Evolutionary conservation across 1,284 basidiomycete genomes (phyloP).

Genomic region (Ceratobasidium sp.): DNA sequence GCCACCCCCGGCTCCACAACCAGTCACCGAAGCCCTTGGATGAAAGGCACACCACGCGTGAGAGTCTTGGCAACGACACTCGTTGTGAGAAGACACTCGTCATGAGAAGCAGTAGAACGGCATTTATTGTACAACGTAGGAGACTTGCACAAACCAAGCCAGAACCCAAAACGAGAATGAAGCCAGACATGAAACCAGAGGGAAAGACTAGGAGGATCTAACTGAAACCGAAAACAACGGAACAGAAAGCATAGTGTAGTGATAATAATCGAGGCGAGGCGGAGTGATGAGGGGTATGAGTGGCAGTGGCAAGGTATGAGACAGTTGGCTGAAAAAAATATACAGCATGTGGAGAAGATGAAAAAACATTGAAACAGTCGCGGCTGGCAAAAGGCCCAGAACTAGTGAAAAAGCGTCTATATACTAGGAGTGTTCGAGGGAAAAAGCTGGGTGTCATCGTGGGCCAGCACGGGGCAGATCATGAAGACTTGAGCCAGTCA

Average conservation of each 20-base stretch:
- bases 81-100: background rate
- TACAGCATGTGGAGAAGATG: conserved; percentile 18
- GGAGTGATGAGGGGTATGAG: conserved; percentile 8
- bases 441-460: background rate
- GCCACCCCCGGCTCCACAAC: too few species aligned
- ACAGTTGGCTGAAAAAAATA: conserved; percentile 30
- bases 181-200: background rate
- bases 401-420: conserved; percentile 20
- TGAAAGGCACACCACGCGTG: too few species aligned
- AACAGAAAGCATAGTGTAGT: conserved; percentile 11
- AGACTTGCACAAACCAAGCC: background rate
- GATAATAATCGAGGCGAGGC: background rate
- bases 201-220: background rate
- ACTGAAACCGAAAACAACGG: background rate
- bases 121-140: conserved; percentile 2
- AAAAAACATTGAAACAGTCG: conserved; percentile 5
- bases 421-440: conserved; percentile 1
- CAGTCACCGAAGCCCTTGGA: too few species aligned
- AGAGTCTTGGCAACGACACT: background rate
- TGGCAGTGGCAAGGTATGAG: conserved; percentile 32
- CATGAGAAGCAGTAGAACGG: background rate
- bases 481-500: conserved; percentile 25
- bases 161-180: background rate
- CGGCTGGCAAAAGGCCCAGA: conserved; percentile 11
- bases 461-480: conserved; percentile 1